A percentile compares a stretch with the other conserved stretches of the same genome.
Evolutionary conservation across 306 rosid species (phyloP).

Genomic region (Ormosia semicastrata): DNA sequence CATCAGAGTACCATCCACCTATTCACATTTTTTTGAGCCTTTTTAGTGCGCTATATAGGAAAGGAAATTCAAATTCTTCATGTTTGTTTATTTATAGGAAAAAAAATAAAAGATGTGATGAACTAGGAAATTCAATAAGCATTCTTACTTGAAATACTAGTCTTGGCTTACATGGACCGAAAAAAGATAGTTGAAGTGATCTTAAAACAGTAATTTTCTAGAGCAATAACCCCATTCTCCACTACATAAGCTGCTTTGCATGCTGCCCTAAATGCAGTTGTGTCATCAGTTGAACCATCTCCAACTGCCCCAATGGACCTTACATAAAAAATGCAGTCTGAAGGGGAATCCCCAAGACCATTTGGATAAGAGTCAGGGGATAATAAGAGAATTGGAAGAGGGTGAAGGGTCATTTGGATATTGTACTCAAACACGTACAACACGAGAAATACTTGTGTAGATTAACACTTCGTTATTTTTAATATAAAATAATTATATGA

Average conservation of each 20-base stretch:
- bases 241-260: constrained; percentile 96
- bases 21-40: constrained; percentile 6
- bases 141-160: constrained; percentile 79
- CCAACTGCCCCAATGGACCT: constrained; percentile 81
- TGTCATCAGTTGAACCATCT: constrained; percentile 84
- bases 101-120: background rate
- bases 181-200: constrained; percentile 89
- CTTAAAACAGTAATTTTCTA: constrained; percentile 50
- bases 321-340: constrained; percentile 63
- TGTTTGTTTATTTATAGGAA: background rate
- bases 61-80: background rate
- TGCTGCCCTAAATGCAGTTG: constrained; percentile 69
- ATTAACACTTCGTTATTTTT: too few relatives aligned
- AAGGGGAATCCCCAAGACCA: constrained; percentile 45
- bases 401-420: constrained; percentile 38
- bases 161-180: constrained; percentile 95
- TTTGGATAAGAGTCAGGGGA: constrained; percentile 70
- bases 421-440: background rate
- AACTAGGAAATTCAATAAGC: background rate
- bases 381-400: constrained; percentile 40
- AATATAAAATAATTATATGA: too few relatives aligned
- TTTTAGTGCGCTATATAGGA: background rate
- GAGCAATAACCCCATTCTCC: constrained; percentile 72
- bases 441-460: too few relatives aligned
- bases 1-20: constrained; percentile 94